A percentile compares a stretch with the other conserved stretches of the same genome.
phyloP scores from a whole-genome alignment of 495 filamentous ascomycete genomes.

The Umbilicaria muhlenbergii region DNA sequence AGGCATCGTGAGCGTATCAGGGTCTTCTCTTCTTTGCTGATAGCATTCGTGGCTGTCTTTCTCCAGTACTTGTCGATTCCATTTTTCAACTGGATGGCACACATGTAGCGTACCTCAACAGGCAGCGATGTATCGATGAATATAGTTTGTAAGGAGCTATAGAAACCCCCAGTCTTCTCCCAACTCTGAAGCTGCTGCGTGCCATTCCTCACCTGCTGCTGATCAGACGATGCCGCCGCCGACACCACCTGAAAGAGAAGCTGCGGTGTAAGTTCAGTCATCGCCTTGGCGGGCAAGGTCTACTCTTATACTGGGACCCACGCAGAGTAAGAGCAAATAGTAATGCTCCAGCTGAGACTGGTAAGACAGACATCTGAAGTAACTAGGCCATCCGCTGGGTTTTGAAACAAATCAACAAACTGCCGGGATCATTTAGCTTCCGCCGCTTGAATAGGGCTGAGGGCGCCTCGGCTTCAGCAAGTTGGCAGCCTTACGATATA shows the following conservation, averaged over 20 bases:
- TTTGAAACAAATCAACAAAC: too few species aligned
- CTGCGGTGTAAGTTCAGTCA: constrained; percentile 19
- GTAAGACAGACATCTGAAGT: too few species aligned
- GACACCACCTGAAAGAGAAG: constrained; percentile 58
- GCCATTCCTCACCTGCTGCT: constrained; percentile 61
- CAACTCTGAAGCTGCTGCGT: constrained; percentile 72
- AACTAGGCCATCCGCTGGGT: too few species aligned
- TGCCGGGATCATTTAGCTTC: too few species aligned
- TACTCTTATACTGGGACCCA: too few species aligned
- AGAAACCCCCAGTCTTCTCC: constrained; percentile 64
- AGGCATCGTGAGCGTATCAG: constrained; percentile 59
- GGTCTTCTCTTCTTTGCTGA: constrained; percentile 57
- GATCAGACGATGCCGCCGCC: constrained; percentile 55
- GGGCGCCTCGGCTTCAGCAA: too few species aligned
- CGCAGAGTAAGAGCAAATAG: too few species aligned
- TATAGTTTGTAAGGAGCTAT: constrained; percentile 58
- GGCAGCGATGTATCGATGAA: constrained; percentile 67
- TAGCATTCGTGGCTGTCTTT: constrained; percentile 49
- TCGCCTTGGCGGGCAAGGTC: too few species aligned
- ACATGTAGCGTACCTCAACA: constrained; percentile 63
- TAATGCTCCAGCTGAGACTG: too few species aligned
- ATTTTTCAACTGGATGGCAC: constrained; percentile 88
- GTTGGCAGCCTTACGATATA: too few species aligned
- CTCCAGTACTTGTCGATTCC: constrained; percentile 93
- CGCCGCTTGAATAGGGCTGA: too few species aligned